These are phyloP conservation scores for Silene conica DNA, from an alignment of 148 eudicot genomes.

Conservation along the genomic window DNA sequence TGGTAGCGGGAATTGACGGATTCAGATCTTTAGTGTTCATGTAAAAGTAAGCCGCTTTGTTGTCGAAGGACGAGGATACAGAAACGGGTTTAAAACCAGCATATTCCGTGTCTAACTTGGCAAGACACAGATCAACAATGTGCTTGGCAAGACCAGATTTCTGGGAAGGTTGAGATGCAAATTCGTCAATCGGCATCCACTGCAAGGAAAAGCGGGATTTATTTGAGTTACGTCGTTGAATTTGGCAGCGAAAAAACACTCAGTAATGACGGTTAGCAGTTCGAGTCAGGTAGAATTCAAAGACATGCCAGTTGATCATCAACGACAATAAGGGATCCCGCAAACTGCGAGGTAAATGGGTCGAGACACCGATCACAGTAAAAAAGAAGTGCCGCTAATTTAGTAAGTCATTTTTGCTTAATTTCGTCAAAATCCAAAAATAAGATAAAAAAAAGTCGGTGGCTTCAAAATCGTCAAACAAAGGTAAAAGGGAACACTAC, in stretches of 20 bases:
- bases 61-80: slow-evolving; percentile 23
- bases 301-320: no score
- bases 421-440: not conserved
- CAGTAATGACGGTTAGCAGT: not conserved
- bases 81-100: slow-evolving; percentile 46
- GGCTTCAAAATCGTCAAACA: no score
- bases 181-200: slow-evolving; percentile 74
- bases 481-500: no score
- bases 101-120: slow-evolving; percentile 48
- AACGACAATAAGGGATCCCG: no score
- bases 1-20: slow-evolving; percentile 10
- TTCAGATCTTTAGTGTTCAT: slow-evolving; percentile 41
- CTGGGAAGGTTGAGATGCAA: slow-evolving; percentile 49
- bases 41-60: slow-evolving; percentile 36
- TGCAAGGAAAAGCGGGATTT: slow-evolving; percentile 13
- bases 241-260: not conserved
- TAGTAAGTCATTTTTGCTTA: not conserved
- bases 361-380: not conserved
- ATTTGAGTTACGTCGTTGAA: not conserved
- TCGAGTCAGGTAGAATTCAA: no score
- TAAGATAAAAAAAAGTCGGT: no score
- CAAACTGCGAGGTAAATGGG: not conserved
- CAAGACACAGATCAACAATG: slow-evolving; percentile 40
- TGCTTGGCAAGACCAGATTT: slow-evolving; percentile 34
- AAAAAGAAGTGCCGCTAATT: not conserved